Conservation (phyloP, 2,329 filamentous ascomycete genomes). For the Aspergillaceae sp. region DNA sequence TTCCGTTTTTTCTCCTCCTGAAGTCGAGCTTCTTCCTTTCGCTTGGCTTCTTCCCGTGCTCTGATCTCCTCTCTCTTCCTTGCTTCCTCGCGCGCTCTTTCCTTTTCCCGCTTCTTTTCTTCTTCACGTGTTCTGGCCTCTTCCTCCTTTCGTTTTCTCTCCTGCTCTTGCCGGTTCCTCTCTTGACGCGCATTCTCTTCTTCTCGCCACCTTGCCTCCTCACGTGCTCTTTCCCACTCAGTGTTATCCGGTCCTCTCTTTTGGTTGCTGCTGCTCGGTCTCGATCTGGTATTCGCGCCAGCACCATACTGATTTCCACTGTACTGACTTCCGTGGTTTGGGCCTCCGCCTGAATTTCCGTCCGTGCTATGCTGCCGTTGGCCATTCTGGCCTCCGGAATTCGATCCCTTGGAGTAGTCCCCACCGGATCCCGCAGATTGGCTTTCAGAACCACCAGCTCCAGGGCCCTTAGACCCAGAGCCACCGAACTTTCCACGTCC, state of each 20-base stretch:
- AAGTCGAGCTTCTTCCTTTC: slow-evolving; percentile 2
- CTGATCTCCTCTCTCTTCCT: slow-evolving; percentile 2
- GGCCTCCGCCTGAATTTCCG: slow-evolving; percentile 22
- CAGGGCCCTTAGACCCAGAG: slow-evolving; percentile 13
- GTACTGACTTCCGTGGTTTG: slow-evolving; percentile 23
- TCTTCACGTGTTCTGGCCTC: not conserved
- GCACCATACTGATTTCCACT: slow-evolving; percentile 27
- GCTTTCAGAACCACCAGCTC: slow-evolving; percentile 11
- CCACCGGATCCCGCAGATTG: slow-evolving; percentile 14
- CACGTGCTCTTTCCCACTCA: slow-evolving; percentile 12
- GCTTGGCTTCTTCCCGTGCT: not conserved
- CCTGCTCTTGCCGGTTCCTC: slow-evolving; percentile 5
- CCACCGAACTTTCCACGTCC: slow-evolving; percentile 18
- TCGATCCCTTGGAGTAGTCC: slow-evolving; percentile 18
- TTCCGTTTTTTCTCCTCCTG: not conserved
- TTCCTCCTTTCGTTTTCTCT: not conserved
- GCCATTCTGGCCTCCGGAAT: slow-evolving; percentile 15
- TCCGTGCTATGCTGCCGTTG: slow-evolving; percentile 21
- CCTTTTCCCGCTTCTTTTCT: slow-evolving; percentile 2
- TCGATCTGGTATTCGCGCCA: slow-evolving; percentile 9
- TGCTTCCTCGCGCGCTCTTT: not conserved
- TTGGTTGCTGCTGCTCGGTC: not conserved
- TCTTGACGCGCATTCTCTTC: slow-evolving; percentile 11
- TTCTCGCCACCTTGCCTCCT: slow-evolving; percentile 28
- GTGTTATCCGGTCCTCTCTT: not conserved